A percentile compares a stretch with the other conserved stretches of the same genome.
These are phyloP conservation scores for Mycosphaerella sp. DNA, from an alignment of 2,329 filamentous ascomycete species.

Conservation along the genomic window DNA sequence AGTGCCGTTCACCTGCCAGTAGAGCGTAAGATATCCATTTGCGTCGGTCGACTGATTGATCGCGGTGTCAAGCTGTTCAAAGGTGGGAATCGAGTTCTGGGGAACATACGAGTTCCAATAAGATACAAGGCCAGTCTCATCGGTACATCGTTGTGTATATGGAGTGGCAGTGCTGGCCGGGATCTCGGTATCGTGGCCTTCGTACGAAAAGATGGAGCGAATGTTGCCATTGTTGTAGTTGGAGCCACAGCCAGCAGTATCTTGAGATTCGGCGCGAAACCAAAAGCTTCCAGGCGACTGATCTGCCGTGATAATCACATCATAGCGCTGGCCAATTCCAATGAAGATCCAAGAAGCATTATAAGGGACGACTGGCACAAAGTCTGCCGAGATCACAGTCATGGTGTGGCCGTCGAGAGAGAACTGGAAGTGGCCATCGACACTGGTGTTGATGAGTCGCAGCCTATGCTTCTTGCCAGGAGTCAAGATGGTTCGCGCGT, in stretches of 20 bases:
- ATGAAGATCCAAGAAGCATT: conserved; percentile 30
- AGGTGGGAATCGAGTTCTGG: conserved; percentile 27
- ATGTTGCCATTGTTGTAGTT: conserved; percentile 32
- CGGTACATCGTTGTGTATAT: conserved; percentile 38
- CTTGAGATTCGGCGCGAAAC: conserved; percentile 33
- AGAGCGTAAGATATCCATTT: conserved; percentile 30
- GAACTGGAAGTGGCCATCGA: conserved; percentile 42
- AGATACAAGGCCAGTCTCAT: conserved; percentile 37
- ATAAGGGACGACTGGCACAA: conserved; percentile 34
- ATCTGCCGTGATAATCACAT: conserved; percentile 38
- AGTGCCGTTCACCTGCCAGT: conserved; percentile 41
- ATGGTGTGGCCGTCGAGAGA: conserved; percentile 34
- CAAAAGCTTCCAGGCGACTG: conserved; percentile 33
- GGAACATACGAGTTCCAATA: conserved; percentile 36
- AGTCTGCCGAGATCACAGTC: conserved; percentile 35
- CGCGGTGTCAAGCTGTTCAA: conserved; percentile 27
- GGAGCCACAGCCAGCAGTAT: conserved; percentile 30
- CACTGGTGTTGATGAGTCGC: conserved; percentile 43
- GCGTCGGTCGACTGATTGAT: conserved; percentile 29
- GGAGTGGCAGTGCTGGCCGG: conserved; percentile 30
- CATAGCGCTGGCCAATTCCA: conserved; percentile 39
- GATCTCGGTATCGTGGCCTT: conserved; percentile 28
- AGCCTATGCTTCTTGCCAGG: conserved; percentile 41
- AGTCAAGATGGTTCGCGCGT: conserved; percentile 31
- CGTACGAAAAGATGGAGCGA: conserved; percentile 38